Evolutionary conservation across 2,329 filamentous ascomycete genomes (phyloP).

Genomic region (Dissoconium aciculare): DNA sequence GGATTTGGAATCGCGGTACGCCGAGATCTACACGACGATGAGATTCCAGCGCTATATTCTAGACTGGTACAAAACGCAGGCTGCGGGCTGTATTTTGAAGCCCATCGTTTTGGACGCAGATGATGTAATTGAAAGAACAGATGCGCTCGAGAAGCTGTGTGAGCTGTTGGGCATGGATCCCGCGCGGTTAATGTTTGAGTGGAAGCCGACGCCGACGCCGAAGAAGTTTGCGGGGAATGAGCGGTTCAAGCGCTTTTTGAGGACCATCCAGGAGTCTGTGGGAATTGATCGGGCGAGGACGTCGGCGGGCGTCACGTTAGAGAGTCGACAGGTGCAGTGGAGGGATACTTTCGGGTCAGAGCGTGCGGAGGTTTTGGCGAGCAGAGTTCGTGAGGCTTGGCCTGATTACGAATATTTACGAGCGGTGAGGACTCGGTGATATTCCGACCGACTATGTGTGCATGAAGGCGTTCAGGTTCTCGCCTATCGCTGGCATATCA

Average conservation of each 20-base stretch:
- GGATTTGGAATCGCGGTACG: constrained; percentile 1
- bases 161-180: constrained; percentile 2
- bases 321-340: constrained; percentile 2
- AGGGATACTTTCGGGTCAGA: constrained; percentile 3
- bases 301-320: constrained; percentile 1
- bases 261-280: constrained; percentile 1
- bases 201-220: not conserved
- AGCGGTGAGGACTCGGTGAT: constrained; percentile 3
- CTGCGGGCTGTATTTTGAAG: not conserved
- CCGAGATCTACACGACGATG: constrained; percentile 4
- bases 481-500: too few relatives aligned
- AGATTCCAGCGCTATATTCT: constrained; percentile 3
- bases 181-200: constrained; percentile 2
- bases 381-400: constrained; percentile 4
- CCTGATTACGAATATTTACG: constrained; percentile 5
- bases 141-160: constrained; percentile 2
- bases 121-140: constrained; percentile 3
- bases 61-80: constrained; percentile 4
- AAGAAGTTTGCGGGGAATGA: constrained; percentile 1
- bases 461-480: too few relatives aligned
- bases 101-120: constrained; percentile 5
- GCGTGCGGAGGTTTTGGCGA: constrained; percentile 1
- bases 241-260: constrained; percentile 2
- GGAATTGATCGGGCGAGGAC: constrained; percentile 2
- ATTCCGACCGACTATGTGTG: too few relatives aligned